Conservation (phyloP, 2,329 filamentous ascomycete genomes). For the Verticillium nonalfalfae region DNA sequence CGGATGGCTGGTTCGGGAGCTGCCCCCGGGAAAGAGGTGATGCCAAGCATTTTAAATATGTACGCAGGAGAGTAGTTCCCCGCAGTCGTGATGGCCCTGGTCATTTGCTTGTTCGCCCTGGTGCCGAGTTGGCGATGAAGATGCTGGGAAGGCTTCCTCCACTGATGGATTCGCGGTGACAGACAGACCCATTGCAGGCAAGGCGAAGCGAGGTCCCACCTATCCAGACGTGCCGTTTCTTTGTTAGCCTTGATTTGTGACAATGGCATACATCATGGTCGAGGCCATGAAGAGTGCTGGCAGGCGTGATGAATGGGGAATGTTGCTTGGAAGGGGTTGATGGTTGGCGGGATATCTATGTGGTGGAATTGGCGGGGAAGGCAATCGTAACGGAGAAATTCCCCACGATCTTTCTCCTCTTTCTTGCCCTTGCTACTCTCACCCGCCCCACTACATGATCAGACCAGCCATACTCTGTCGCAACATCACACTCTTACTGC, state of each 20-base stretch:
- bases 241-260: neutral
- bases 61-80: neutral
- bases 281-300: neutral
- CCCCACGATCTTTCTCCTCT: neutral
- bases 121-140: too few species aligned
- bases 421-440: neutral
- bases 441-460: neutral
- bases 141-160: too few species aligned
- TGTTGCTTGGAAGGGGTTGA: neutral
- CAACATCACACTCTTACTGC: neutral
- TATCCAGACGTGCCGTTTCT: neutral
- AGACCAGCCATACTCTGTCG: neutral
- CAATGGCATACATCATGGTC: neutral
- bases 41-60: neutral
- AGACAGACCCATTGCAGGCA: too few species aligned
- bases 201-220: neutral
- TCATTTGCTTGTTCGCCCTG: neutral
- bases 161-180: too few species aligned
- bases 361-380: neutral
- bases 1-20: neutral
- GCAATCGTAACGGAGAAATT: neutral
- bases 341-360: slow-evolving; percentile 2
- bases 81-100: neutral
- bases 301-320: neutral
- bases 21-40: neutral